phyloP scores from a whole-genome alignment of 75 land plant genomes.

The Cunninghamia lanceolata region DNA sequence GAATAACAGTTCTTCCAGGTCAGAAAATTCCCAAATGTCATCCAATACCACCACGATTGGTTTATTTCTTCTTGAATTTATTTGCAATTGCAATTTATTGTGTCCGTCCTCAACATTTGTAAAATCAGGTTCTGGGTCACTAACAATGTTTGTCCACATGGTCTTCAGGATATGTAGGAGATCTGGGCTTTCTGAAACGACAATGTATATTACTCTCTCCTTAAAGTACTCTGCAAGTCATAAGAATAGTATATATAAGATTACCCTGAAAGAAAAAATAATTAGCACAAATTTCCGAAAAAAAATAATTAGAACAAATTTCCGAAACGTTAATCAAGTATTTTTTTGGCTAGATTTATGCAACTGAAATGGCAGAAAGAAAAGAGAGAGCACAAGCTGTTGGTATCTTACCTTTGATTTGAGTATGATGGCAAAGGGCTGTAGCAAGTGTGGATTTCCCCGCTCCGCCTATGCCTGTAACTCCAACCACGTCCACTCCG shows the following conservation, averaged over 20 bases:
- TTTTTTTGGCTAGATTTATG: neutral
- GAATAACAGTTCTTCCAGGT: slow-evolving; percentile 32
- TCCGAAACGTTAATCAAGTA: neutral
- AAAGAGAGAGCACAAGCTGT: neutral
- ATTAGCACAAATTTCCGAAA: neutral
- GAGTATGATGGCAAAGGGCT: neutral
- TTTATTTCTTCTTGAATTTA: neutral
- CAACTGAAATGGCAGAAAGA: neutral
- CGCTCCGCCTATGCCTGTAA: neutral
- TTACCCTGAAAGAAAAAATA: too few species aligned
- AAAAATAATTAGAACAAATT: neutral
- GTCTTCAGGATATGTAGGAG: neutral
- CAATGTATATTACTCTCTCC: neutral
- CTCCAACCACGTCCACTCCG: neutral
- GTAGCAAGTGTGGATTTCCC: neutral
- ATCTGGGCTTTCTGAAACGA: neutral
- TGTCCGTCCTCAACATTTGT: neutral
- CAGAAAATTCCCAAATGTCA: slow-evolving; percentile 37
- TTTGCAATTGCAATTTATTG: neutral
- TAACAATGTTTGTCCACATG: slow-evolving; percentile 21
- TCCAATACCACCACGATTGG: slow-evolving; percentile 35
- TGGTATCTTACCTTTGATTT: slow-evolving; percentile 3
- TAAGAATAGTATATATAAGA: too few species aligned
- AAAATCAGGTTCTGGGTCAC: neutral
- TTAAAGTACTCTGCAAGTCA: neutral